Evolutionary conservation across 345 rosid species (phyloP), one percentile per base, ranked within the genome.

Genomic region (Hibiscus trionum): DNA sequence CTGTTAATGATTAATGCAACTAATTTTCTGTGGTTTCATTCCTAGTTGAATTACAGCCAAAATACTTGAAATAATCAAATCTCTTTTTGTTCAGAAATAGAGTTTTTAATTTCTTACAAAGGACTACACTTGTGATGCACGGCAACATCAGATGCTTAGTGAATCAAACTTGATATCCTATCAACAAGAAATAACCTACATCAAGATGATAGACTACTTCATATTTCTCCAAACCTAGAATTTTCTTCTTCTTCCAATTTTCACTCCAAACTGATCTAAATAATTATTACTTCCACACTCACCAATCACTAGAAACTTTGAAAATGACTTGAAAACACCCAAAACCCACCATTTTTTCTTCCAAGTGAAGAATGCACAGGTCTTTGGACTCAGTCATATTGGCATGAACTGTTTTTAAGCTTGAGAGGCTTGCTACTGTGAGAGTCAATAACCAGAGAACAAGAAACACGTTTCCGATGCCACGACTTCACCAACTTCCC

Each of bases 401-500:
- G 63, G 76, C 88, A 87, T 15, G 86, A 75, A 56, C 46, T 68
- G 19, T 77, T 69, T 39, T 75, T 86, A 35, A 88, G 77, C 77
- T 82, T 73, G 79, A 90, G 78, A 35, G 88, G 86, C 66, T 82
- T 86, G 66, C 69, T 81, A 74, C 73, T 82, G 31, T 60, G 85
- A 21, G 93, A 82, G 12, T 86, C 81, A 53, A 93, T 70, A 10
- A 80, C 82, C 82, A 87, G 61, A 3, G 87, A 83, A 79, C 98
- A 91, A 11, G 85, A 78, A 14, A 89, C 46, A 17, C 10, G 80
- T 58, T 77, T 83, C 72, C 80, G 49, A 74, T 90, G 89, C 77
- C 76, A 86, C 0, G 95, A 85, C 71, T 83, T 85, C 37, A 91
- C 91, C 65, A 93, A 66, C 80, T 86, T 88, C 49, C 98, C 97